phyloP scores from a whole-genome alignment of 2,329 filamentous ascomycete genomes.

The Cordyceps militaris region DNA sequence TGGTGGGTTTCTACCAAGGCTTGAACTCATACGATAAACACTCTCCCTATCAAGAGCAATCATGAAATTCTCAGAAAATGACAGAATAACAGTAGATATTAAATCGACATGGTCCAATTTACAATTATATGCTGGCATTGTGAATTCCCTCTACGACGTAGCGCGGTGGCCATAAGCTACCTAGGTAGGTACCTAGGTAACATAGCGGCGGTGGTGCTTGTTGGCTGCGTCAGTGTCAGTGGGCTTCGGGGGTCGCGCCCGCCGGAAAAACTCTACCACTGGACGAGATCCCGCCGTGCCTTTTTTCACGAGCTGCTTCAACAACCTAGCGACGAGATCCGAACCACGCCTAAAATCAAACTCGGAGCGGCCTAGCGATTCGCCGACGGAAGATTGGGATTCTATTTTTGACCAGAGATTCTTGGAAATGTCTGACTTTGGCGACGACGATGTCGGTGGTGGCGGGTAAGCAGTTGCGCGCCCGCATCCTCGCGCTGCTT shows the following conservation, averaged over 20 bases:
- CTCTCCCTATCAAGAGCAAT: too few relatives aligned
- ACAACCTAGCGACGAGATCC: neutral
- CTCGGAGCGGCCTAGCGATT: neutral
- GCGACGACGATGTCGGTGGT: conserved; percentile 55
- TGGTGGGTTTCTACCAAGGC: conserved; percentile 10
- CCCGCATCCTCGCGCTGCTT: neutral
- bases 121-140: too few relatives aligned
- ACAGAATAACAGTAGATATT: too few relatives aligned
- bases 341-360: neutral
- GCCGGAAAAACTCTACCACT: conserved; percentile 24
- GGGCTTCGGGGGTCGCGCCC: conserved; percentile 21
- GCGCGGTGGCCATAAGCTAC: too few relatives aligned
- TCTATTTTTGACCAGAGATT: neutral
- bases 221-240: neutral
- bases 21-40: too few relatives aligned
- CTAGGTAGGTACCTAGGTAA: neutral
- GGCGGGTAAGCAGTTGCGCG: conserved; percentile 41
- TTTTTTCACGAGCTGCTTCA: conserved; percentile 23
- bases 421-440: conserved; percentile 67
- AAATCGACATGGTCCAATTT: too few relatives aligned
- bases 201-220: neutral
- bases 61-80: too few relatives aligned
- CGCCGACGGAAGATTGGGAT: conserved; percentile 8
- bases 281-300: conserved; percentile 18
- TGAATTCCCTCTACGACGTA: too few relatives aligned